phyloP scores from a whole-genome alignment of 768 basidiomycete genomes.

The Goffeauzyma gilvescens region DNA sequence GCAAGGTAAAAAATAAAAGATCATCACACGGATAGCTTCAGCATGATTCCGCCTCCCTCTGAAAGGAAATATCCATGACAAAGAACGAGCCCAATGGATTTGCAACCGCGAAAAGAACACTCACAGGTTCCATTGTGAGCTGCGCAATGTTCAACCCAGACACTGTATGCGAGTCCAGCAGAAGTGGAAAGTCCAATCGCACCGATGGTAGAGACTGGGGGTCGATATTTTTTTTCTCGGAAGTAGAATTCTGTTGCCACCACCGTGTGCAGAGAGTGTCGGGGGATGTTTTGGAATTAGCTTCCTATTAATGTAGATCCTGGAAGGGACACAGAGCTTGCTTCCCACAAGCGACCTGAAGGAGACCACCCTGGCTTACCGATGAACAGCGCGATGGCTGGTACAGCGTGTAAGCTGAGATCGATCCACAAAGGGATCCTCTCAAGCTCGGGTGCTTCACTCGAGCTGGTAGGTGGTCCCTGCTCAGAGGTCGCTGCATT shows the following conservation, averaged over 20 bases:
- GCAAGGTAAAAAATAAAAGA: too few species aligned
- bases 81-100: too few species aligned
- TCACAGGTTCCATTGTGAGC: constrained; percentile 44
- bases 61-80: too few species aligned
- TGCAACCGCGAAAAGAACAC: too few species aligned
- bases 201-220: constrained; percentile 28
- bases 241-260: constrained; percentile 42
- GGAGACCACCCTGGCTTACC: constrained; percentile 30
- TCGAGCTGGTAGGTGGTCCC: constrained; percentile 15
- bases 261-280: neutral
- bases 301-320: too few species aligned
- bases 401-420: constrained; percentile 47
- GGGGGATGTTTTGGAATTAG: too few species aligned
- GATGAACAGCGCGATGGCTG: constrained; percentile 41
- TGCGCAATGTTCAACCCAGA: constrained; percentile 52
- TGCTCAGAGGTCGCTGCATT: constrained; percentile 6
- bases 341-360: neutral
- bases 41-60: constrained; percentile 3
- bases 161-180: constrained; percentile 39
- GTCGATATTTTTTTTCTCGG: constrained; percentile 43
- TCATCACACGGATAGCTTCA: too few species aligned
- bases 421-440: constrained; percentile 40
- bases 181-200: constrained; percentile 28
- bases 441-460: constrained; percentile 20
- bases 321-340: neutral